Base-by-base conservation (phyloP, 2,329 filamentous ascomycete genomes). In the Venturia nashicola region DNA sequence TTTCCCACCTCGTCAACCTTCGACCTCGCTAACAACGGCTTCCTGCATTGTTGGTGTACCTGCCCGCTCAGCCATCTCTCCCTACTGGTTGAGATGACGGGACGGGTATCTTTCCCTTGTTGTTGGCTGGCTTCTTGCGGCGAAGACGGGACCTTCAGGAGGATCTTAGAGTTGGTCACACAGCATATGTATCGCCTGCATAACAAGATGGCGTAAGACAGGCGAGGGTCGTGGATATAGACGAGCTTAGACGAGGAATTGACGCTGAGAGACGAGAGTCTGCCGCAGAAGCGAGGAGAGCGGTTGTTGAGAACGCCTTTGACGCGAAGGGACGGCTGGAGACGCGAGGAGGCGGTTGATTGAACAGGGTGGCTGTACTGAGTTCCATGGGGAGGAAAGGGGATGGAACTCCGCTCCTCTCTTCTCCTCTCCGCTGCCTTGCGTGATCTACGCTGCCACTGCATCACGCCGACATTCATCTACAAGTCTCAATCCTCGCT, bases 121-220 rank as follows among this genome's bases (percentile, higher is more conserved):
- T 51, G 23, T 23, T 27, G 46, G 46, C 46, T 48, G 46, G 7
- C 20, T 7, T 14, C 20, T 14, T 27, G 44, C n/a, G 44, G 44
- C 23, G n/a, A 48, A 48, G 44, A 48, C 44, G 44, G 44, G 44
- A 48, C 44, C 44, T 23, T 11, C 48, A 23, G 48, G 27, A 55
- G 23, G 48, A 55, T 55, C 14, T 14, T 34, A 9, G 48, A 9
- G 48, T 55, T 55, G 48, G 48, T 55, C 27, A 55, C 48, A 55
- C 48, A 55, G 32, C 48, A 55, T 55, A 55, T 55, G 23, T 55
- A 55, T 55, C 48, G 48, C 48, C 48, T 55, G 48, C 48, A 55
- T 55, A 23, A 36, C 14, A 32, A 16, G 48, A 20, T 20, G 51
- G 51, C 51, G 51, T 9, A 14, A 36, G 32, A 36, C 16, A 32